Conservation (phyloP, 345 rosid species). For the Salix arbutifolia region DNA sequence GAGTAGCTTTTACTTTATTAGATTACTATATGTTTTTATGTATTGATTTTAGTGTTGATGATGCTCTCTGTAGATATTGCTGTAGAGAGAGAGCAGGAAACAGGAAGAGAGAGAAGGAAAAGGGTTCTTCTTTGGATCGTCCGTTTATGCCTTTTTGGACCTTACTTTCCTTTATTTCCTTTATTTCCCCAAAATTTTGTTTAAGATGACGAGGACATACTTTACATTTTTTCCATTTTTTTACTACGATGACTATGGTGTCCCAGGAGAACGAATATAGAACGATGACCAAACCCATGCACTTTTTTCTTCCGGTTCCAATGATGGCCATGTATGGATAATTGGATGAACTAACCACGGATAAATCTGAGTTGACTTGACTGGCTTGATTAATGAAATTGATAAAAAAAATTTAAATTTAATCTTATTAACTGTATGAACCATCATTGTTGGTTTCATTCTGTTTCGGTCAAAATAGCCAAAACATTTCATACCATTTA, state of each 20-base stretch:
- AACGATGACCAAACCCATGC: not conserved
- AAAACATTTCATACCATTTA: no score
- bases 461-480: no score
- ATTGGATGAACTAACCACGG: not conserved
- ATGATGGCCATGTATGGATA: not conserved
- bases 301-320: not conserved
- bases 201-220: not conserved
- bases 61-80: not conserved
- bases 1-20: constrained; percentile 10
- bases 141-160: constrained; percentile 41
- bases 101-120: constrained; percentile 8
- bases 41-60: not conserved
- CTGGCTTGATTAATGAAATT: no score
- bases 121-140: constrained; percentile 33
- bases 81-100: constrained; percentile 4
- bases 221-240: not conserved
- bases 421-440: no score
- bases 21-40: not conserved
- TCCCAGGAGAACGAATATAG: not conserved
- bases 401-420: no score
- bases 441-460: fast-evolving
- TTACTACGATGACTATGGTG: not conserved
- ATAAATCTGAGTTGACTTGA: no score
- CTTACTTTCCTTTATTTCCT: constrained; percentile 1
- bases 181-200: not conserved